Conservation (phyloP, 2,329 filamentous ascomycete species). For the Ampelomyces quisqualis region DNA sequence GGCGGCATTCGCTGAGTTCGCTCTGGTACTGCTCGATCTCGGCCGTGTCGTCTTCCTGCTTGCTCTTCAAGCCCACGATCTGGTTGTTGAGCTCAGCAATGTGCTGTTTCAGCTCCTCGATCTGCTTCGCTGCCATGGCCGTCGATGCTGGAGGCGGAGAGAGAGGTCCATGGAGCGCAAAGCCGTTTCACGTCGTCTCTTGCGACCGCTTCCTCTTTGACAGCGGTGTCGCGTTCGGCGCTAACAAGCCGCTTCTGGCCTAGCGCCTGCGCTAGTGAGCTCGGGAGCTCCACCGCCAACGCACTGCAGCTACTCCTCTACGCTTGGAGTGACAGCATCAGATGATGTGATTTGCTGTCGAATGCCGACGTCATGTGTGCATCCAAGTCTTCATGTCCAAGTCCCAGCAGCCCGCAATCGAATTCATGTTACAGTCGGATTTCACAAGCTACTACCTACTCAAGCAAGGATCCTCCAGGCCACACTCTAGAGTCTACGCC, state of each 20-base stretch:
- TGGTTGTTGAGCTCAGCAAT: not conserved
- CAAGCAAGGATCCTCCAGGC: not conserved
- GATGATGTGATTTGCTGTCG: too few species aligned
- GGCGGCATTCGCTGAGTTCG: not conserved
- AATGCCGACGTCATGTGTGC: too few species aligned
- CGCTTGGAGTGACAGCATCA: too few species aligned
- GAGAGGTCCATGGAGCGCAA: not conserved
- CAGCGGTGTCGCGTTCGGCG: not conserved
- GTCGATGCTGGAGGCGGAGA: not conserved
- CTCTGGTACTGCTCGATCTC: not conserved
- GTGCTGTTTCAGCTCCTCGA: not conserved
- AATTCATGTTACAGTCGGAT: too few species aligned
- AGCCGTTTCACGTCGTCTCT: not conserved
- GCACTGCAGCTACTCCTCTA: not conserved
- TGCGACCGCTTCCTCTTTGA: not conserved
- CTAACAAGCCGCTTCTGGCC: not conserved
- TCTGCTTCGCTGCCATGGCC: not conserved
- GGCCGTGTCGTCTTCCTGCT: not conserved
- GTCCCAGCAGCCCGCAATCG: too few species aligned
- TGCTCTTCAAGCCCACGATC: not conserved
- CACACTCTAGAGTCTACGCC: not conserved
- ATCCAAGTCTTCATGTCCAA: too few species aligned
- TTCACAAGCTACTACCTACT: too few species aligned
- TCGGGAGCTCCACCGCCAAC: not conserved
- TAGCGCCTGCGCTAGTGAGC: not conserved